Evolutionary conservation across 2,329 filamentous ascomycete genomes (phyloP), one percentile per base, ranked within the genome.

Genomic region (Talaromyces piceae): DNA sequence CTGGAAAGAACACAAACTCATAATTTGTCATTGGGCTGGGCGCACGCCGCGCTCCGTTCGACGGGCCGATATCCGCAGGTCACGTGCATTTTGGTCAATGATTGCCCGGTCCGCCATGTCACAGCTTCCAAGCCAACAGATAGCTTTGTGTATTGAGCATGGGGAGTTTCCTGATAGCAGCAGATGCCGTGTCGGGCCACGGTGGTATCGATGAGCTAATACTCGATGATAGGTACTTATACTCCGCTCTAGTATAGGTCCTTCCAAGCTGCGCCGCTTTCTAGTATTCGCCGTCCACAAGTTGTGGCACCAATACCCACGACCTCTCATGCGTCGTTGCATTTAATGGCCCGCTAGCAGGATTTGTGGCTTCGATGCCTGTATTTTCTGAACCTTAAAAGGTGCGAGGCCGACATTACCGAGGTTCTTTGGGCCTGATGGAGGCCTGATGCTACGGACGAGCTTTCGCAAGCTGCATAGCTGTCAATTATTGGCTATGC

Each of bases 301-400:
- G 72, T 67, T 0, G 50, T 74, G 7, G 73, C 73, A 0, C 65
- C 65, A 12, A 75, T 73, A 52, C 75, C 74, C 46, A 72, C 71
- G 8, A 74, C 73, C 0, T 51, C 76, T 76, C 1, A 62, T 73
- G 2, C 70, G 68, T 2, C 64, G 73, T 0, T 70, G 73, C 45
- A 69, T 76, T n/a, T 69, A 69, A 2, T 73, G 73, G 1, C 66
- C 68, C 1, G 69, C 66, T 51, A 67, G 71, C 2, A 68, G 71
- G n/a, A 49, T 66, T 9, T 60, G 73, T 13, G 71, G 70, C 3
- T 72, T 68, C 44, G 41, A 51, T 67, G 13, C 68, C 66, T 44
- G 55, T 66, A 0, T 57, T 70, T 16, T 64, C 61, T 1, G 6
- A 41, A 41, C 39, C 39, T 20, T 12, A 18, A 41, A 18, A 41